These are phyloP conservation scores for Periconia macrospinosa DNA, from an alignment of 2,329 filamentous ascomycete species.

Conservation along the genomic window DNA sequence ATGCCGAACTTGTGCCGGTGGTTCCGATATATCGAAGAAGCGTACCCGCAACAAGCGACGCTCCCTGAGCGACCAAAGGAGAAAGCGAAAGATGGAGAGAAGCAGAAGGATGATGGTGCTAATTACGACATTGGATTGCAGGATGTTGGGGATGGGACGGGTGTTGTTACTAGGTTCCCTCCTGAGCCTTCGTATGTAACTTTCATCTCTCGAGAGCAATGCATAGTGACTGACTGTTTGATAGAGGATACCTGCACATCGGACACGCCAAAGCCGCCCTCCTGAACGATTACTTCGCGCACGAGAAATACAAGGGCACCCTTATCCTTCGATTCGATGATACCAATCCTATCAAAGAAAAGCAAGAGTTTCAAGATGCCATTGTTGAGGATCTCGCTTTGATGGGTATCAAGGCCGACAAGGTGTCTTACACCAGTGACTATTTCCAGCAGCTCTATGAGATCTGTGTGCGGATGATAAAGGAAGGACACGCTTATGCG, in stretches of 20 bases:
- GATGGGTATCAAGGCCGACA: conserved; percentile 89
- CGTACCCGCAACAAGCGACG: conserved; percentile 75
- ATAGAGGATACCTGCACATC: conserved; percentile 82
- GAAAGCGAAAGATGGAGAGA: conserved; percentile 68
- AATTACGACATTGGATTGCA: conserved; percentile 88
- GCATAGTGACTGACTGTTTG: conserved; percentile 9
- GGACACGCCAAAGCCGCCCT: conserved; percentile 93
- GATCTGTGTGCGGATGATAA: conserved; percentile 80
- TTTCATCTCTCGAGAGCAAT: neutral
- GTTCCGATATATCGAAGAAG: conserved; percentile 84
- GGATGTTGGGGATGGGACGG: conserved; percentile 71
- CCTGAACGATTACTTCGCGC: conserved; percentile 95
- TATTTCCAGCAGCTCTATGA: conserved; percentile 94
- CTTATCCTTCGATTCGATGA: conserved; percentile 93
- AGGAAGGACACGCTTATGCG: conserved; percentile 85
- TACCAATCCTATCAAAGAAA: conserved; percentile 96
- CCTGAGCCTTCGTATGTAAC: conserved; percentile 81
- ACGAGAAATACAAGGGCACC: conserved; percentile 88
- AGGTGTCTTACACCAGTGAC: conserved; percentile 87
- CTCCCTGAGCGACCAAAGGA: conserved; percentile 57
- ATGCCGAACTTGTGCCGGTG: conserved; percentile 80
- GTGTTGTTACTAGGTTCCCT: conserved; percentile 88
- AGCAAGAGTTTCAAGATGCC: conserved; percentile 91
- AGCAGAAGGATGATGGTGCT: conserved; percentile 73
- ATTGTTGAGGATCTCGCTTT: conserved; percentile 90